phyloP scores from a whole-genome alignment of 768 basidiomycete species.

The Dacryopinax primogenitus region DNA sequence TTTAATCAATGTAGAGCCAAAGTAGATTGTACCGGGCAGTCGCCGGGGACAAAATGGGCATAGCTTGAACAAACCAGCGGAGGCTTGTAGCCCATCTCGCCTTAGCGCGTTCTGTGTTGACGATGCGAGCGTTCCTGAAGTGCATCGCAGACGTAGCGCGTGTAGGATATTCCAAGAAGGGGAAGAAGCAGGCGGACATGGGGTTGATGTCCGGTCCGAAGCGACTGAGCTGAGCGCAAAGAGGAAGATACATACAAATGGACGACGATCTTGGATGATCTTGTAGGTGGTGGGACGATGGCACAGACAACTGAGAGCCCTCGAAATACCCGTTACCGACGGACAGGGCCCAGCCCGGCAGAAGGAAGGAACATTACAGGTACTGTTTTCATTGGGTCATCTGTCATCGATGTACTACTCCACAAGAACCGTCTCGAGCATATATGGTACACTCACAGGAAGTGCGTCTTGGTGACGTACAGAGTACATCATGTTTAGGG shows the following conservation, averaged over 20 bases:
- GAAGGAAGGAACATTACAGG: neutral
- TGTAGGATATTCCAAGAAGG: too few species aligned
- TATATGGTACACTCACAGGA: neutral
- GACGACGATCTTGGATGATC: too few species aligned
- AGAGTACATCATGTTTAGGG: neutral
- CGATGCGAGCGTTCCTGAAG: too few species aligned
- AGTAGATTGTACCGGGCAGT: neutral
- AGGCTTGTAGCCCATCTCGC: neutral
- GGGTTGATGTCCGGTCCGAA: too few species aligned
- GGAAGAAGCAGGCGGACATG: too few species aligned
- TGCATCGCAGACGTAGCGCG: too few species aligned
- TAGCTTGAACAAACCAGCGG: neutral
- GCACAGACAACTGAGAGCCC: too few species aligned
- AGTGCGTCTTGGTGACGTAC: neutral
- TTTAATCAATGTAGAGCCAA: too few species aligned
- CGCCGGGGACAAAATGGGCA: neutral
- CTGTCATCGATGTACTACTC: neutral
- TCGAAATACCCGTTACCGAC: constrained; percentile 3
- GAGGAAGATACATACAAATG: too few species aligned
- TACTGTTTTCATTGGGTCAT: neutral
- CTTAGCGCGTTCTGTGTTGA: too few species aligned
- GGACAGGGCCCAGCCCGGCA: neutral
- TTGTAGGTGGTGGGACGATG: too few species aligned
- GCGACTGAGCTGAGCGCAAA: too few species aligned
- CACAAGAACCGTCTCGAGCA: neutral